Evolutionary conservation across 2,329 filamentous ascomycete genomes (phyloP).

Genomic region (Pseudopithomyces chartarum): DNA sequence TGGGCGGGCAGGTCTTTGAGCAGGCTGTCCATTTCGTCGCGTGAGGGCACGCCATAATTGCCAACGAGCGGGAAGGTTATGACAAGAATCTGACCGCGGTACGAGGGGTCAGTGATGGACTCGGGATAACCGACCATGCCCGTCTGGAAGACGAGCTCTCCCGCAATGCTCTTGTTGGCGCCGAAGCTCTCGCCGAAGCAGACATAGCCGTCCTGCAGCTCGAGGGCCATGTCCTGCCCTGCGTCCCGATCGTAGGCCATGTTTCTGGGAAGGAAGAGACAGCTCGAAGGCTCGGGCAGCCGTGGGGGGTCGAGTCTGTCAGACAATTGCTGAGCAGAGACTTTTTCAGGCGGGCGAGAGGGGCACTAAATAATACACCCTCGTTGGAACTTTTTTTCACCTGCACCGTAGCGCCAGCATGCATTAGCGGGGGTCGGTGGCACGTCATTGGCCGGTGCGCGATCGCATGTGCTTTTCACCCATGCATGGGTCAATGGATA

Average conservation of each 20-base stretch:
- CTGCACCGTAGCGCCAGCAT: not conserved
- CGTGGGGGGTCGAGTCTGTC: constrained; percentile 38
- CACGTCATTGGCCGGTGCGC: not conserved
- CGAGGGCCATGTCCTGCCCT: constrained; percentile 76
- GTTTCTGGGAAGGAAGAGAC: constrained; percentile 27
- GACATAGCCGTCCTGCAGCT: constrained; percentile 88
- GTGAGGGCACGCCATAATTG: constrained; percentile 95
- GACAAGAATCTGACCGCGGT: constrained; percentile 92
- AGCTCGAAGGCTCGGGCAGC: constrained; percentile 41
- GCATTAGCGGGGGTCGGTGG: constrained; percentile 1
- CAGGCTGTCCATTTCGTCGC: constrained; percentile 82
- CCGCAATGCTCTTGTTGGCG: constrained; percentile 89
- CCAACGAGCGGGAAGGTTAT: constrained; percentile 94
- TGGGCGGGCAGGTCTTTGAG: constrained; percentile 85
- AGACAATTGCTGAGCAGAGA: constrained; percentile 31
- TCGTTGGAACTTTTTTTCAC: constrained; percentile 1
- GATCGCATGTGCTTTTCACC: too few relatives aligned
- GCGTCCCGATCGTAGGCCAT: constrained; percentile 40
- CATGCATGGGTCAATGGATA: too few relatives aligned
- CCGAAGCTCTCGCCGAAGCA: constrained; percentile 98
- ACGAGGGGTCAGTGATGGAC: constrained; percentile 85
- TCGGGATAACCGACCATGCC: constrained; percentile 99
- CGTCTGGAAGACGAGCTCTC: constrained; percentile 98
- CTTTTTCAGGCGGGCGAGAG: constrained; percentile 19
- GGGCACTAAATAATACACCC: not conserved